Evolutionary conservation across 345 rosid species (phyloP), one percentile per base, ranked within the genome.

Genomic region (Eucalyptus viminalis): DNA sequence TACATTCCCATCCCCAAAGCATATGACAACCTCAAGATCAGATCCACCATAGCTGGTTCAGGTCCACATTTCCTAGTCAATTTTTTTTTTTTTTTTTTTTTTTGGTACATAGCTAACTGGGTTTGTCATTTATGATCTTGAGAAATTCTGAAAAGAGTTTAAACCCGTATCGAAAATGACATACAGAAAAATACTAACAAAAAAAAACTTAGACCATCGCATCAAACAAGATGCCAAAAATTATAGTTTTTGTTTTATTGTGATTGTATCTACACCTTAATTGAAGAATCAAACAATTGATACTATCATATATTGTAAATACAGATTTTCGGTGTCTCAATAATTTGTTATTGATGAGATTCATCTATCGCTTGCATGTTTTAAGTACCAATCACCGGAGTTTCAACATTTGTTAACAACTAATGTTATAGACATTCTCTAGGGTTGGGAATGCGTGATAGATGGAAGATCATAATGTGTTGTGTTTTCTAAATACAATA

Each of bases 291-390:
- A 65, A 65, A 65, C 16, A 14, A n/a, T 15, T 8, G 11, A 65
- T 31, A 14, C 3, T n/a, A 1, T 14, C 11, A 9, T 4, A 1
- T 7, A 7, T 0, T 14, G 3, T 65, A 14, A 65, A 76, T 37
- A 37, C 27, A 11, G 3, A 37, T 37, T 13, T 76, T 21, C 1
- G 24, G 3, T 34, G 27, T 72, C 4, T 5, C 27, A 12, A 72
- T 2, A 40, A 40, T 40, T 40, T 40, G 6, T 40, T 37, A 19
- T 37, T 37, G 4, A 67, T 16, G 3, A 31, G 7, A 69, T 34
- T 69, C 2, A 1, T 34, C 24, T 17, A 16, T 69, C 2, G 6
- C 44, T 31, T 16, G 12, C 43, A 17, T 17, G n/a, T 12, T 25
- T 62, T 29, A 62, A 29, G 13, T 62, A 27, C 31, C 8, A 6